A percentile compares a stretch with the other conserved stretches of the same genome.
These are phyloP conservation scores for Shiraia bambusicola DNA, from an alignment of 2,329 filamentous ascomycete genomes.

Conservation along the genomic window DNA sequence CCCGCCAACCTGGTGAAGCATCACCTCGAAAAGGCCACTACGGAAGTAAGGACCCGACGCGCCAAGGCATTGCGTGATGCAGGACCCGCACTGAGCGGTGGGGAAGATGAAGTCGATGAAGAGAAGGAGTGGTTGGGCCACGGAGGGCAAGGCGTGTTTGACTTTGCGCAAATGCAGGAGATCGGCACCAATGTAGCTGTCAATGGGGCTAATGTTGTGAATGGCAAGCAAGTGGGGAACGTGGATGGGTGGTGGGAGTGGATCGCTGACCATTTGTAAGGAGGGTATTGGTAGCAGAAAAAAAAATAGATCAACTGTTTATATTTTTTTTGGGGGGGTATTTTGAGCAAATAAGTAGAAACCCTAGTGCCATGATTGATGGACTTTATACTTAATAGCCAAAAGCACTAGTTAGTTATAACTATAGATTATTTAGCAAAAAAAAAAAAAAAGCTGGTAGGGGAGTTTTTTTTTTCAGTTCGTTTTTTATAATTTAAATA, in stretches of 20 bases:
- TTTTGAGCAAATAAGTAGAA: too few relatives aligned
- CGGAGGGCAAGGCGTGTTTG: conserved; percentile 74
- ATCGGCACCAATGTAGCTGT: conserved; percentile 79
- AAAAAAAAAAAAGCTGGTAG: too few relatives aligned
- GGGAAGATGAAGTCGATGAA: conserved; percentile 59
- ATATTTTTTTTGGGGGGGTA: too few relatives aligned
- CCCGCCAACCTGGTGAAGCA: conserved; percentile 74
- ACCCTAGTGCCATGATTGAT: too few relatives aligned
- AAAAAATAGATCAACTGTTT: too few relatives aligned
- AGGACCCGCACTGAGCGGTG: conserved; percentile 65
- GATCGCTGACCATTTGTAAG: conserved; percentile 73
- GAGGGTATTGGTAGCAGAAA: too few relatives aligned
- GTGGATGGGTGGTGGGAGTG: conserved; percentile 87
- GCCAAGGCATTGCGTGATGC: conserved; percentile 80
- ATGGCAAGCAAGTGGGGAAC: conserved; percentile 62
- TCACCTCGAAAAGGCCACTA: conserved; percentile 77
- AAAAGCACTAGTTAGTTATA: too few relatives aligned
- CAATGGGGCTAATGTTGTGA: conserved; percentile 68
- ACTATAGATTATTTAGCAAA: too few relatives aligned
- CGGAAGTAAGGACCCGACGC: conserved; percentile 72
- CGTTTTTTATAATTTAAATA: too few relatives aligned
- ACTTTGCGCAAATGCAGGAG: conserved; percentile 79
- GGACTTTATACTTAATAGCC: too few relatives aligned
- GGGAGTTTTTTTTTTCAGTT: too few relatives aligned
- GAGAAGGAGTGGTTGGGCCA: conserved; percentile 79